Base-by-base conservation (phyloP, 2,329 filamentous ascomycete species). In the Pseudogymnoascus sp. region DNA sequence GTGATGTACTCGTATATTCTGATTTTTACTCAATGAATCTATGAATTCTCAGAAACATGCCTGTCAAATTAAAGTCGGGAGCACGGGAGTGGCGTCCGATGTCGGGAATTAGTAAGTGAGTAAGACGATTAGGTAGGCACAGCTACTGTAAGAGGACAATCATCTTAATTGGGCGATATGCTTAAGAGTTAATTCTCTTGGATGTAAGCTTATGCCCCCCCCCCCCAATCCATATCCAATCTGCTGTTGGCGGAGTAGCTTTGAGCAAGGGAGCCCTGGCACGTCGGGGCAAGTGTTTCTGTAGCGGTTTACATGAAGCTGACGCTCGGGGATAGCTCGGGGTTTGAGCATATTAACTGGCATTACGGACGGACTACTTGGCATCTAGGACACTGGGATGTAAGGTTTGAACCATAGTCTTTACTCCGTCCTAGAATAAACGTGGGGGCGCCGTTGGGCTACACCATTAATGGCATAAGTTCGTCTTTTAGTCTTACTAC, bases 111-210 rank as follows among this genome's bases (percentile, higher is more conserved):
- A 26, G 15, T 50, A 21, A 13, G 23, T 50, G 21, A 15, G 11
- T 21, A 5, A 44, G 19, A 44, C 40, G 66, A 72, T 19, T 40
- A 3, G 9, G 7, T 40, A 40, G 37, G n/a, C 9, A 9, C 7
- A 10, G 17, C 37, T 19, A 19, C 37, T 19, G 2, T 19, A 50
- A 50, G 21, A 7, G 7, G 13, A 6, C 23, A 29, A 7, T 29
- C 7, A n/a, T 29, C 23, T 26, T 15, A 3, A 50, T 50, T 50
- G 44, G 26, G 13, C 21, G 44, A 50, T 50, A n/a, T 50, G 44
- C 44, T 7, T 67, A 67, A 0, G 74, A 72, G 33, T 75, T 77
- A 0, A 72, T 71, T 0, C 62, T 66, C 0, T 62, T 61, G 64
- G 75, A 77, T 50, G 23, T 50, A 50, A 50, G 44, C 15, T 64